Evolutionary conservation across 768 basidiomycete genomes (phyloP), one percentile per base, ranked within the genome.

Genomic region (Lactifluus hygrophoroides): DNA sequence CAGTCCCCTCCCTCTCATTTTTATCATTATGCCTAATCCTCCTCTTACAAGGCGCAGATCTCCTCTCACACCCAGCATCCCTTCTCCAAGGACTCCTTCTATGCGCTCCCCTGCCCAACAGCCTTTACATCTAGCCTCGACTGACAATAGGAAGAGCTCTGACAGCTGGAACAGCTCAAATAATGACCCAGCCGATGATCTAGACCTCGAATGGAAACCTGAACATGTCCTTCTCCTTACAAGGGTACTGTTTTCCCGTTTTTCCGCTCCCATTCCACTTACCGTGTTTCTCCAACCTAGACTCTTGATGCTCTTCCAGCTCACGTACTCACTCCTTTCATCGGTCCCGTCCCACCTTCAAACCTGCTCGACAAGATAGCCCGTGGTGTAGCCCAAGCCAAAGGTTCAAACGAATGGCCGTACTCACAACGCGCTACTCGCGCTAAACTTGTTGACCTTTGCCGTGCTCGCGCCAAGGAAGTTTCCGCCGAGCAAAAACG

Each of bases 311-410:
- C 85, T 44, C 81, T 91, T 58, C 90, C 90, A 10, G 75, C 84
- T 6, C 88, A 91, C 65, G 80, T 93, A n/a, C 76, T 89, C 69
- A 92, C 90, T 16, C 90, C 90, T 54, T 92, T 90, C 77, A 84
- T 86, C 63, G 90, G 90, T 30, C 78, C 84, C 45, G 80, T 92
- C 19, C 90, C 90, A 1, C 90, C 90, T 32, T 83, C 87, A 14
- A 92, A 92, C 69, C 80, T 92, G 21, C 82, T 93, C 58, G 89
- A 93, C 71, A 90, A 88, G 74, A 84, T 93, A 63, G 88, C 90
- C 11, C 82, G 87, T 14, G 84, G 88, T 52, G 82, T 93, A 60
- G 73, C 79, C 9, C 76, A 86, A 28, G 85, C 86, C 51, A 90
- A 90, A 67, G 88, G 86, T 5, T 79, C 85, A 14, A 70, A 75